Evolutionary conservation across 108 stramenopile species (phyloP), one percentile per base, ranked within the genome.

Genomic region (Mediolabrus comicus): DNA sequence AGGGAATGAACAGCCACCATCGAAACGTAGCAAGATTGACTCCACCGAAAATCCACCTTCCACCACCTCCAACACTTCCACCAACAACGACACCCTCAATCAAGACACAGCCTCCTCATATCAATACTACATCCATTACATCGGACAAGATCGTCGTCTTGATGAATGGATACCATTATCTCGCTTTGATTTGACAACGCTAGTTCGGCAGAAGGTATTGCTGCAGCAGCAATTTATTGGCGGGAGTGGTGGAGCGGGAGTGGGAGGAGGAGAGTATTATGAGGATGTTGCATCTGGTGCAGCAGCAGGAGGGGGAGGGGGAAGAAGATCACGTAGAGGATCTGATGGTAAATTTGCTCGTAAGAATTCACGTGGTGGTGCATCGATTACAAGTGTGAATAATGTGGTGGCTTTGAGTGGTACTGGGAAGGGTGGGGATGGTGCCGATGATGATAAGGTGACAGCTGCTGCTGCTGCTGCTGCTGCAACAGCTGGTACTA

Each of bases 101-200:
- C 27, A 27, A 31, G 41, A 4, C 17, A 0, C 31, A 22, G 34
- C 51, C 3, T 27, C 60, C 32, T n/a, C 31, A 24, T 57, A 84
- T 19, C 84, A 88, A 31, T 94, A 92, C 59, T 94, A 92, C 55
- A 93, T 93, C 69, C 84, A 94, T 75, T 94, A 96, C 72, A 60
- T 74, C 6, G 80, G 84, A 52, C 88, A 92, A 51, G 94, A 95
- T 74, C 84, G 91, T 14, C 86, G 96, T 25, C 70, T 94, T 19
- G 95, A 96, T 60, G 92, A 96, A 80, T 96, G 95, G 95, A 72
- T 94, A 7, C 59, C 77, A 5, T 30, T 87, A 2, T 79, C 79
- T 36, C 77, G 83, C 25, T 92, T 94, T 66, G 62, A 84, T 5
- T 57, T 92, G 61, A 67, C 75, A 4, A 89, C 90, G 0, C 63